Evolutionary conservation across 2,329 filamentous ascomycete species (phyloP).

Genomic region (Epicoccum sorghinum): DNA sequence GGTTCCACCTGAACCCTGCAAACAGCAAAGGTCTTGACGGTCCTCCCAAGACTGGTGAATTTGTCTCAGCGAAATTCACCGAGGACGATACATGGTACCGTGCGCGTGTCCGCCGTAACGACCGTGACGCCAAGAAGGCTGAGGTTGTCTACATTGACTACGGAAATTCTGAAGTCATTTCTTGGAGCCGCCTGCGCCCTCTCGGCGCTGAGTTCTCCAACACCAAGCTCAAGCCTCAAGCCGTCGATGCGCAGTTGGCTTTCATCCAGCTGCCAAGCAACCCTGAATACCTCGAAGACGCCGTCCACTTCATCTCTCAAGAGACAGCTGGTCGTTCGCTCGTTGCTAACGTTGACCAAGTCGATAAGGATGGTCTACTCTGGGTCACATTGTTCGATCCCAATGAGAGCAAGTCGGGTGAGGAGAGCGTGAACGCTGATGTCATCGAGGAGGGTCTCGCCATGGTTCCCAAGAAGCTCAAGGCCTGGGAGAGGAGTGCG

Average conservation of each 20-base stretch:
- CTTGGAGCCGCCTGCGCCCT: conserved; percentile 84
- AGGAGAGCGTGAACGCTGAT: conserved; percentile 88
- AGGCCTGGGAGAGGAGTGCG: conserved; percentile 84
- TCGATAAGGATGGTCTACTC: conserved; percentile 79
- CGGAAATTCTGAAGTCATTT: conserved; percentile 87
- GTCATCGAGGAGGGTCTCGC: conserved; percentile 82
- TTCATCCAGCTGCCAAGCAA: conserved; percentile 87
- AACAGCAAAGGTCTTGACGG: conserved; percentile 76
- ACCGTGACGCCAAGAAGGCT: conserved; percentile 82
- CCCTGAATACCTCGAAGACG: conserved; percentile 77
- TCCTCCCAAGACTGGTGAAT: conserved; percentile 87
- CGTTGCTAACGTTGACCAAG: conserved; percentile 88
- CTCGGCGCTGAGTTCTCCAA: conserved; percentile 81
- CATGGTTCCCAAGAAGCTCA: conserved; percentile 91
- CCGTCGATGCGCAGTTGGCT: conserved; percentile 82
- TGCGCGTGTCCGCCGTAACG: conserved; percentile 86
- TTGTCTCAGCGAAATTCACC: conserved; percentile 88
- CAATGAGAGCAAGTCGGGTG: conserved; percentile 63
- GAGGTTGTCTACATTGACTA: conserved; percentile 97
- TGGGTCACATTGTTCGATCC: conserved; percentile 90
- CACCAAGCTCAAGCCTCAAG: conserved; percentile 80
- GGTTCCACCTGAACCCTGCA: conserved; percentile 84
- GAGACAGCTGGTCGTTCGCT: conserved; percentile 76
- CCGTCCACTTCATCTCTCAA: conserved; percentile 75
- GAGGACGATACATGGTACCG: conserved; percentile 95